Base-by-base conservation (phyloP, 2,329 filamentous ascomycete species). In the Aureobasidium vineae region DNA sequence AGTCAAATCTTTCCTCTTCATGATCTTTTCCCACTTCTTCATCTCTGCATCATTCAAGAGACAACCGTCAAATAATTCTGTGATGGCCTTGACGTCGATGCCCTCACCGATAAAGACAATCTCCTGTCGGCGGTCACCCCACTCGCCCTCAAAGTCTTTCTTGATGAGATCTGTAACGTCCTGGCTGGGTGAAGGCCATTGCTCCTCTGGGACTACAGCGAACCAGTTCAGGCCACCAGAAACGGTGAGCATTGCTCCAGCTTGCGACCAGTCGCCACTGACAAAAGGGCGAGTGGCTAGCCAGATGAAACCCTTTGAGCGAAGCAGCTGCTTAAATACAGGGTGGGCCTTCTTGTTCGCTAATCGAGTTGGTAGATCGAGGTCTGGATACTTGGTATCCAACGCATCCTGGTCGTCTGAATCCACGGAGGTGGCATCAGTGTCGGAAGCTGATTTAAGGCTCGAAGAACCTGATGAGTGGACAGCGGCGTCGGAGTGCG, bases 101-200 rank as follows among this genome's bases (percentile, higher is more conserved):
- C 81, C 81, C 74, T 90, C 87, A 0, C 89, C 89, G 66, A 92
- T 91, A 68, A 91, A 89, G 2, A 91, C 89, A 7, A 91, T 74
- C 74, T 91, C 89, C 73, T 91, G 88, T 2, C 88, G 80, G 1
- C 88, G 81, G 70, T 91, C 89, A 0, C 87, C 88, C 87, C 88
- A 91, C 10, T 77, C 76, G 2, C 77, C 78, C 36, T 79, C 74
- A 63, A 85, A 84, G 66, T 85, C 82, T 38, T 82, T 77, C 61
- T 77, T 73, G 47, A 85, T 83, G 13, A 81, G 80, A 49, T 77
- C 74, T 28, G 77, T 71, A 1, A 84, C 82, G 15, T 82, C 81
- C 31, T 77, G 72, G 68, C 82, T 80, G 13, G 81, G 80, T 0
- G 79, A 81, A 79, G 82, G 83, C 5, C 77, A 77, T 54, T 83